A percentile compares a stretch with the other conserved stretches of the same genome.
Evolutionary conservation across 1,284 basidiomycete genomes (phyloP).

Genomic region (Heterobasidion occidentale): DNA sequence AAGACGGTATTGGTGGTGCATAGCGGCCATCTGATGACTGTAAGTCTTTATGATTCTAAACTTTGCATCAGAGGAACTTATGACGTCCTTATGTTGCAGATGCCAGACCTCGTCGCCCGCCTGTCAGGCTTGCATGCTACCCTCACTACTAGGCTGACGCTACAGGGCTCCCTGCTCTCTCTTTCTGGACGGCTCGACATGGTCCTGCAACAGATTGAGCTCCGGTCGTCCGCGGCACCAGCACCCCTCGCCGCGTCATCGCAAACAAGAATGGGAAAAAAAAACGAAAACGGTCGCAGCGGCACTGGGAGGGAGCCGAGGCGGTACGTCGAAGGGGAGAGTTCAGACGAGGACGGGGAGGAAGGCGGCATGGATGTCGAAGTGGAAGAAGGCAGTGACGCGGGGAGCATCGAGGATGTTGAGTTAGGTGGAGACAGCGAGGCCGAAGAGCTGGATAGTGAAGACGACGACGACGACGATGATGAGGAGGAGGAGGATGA

Average conservation of each 20-base stretch:
- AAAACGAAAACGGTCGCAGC: constrained; percentile 18
- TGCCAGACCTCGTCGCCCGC: constrained; percentile 80
- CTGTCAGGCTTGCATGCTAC: constrained; percentile 82
- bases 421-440: constrained; percentile 62
- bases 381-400: constrained; percentile 53
- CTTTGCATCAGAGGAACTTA: constrained; percentile 2
- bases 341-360: constrained; percentile 55
- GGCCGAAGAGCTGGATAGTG: constrained; percentile 52
- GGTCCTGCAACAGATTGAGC: constrained; percentile 89
- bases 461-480: constrained; percentile 35
- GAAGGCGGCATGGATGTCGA: constrained; percentile 56
- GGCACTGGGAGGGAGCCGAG: constrained; percentile 30
- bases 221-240: constrained; percentile 62
- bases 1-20: constrained; percentile 83
- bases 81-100: constrained; percentile 34
- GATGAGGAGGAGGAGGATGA: constrained; percentile 45
- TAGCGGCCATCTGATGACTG: constrained; percentile 92
- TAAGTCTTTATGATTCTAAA: constrained; percentile 20
- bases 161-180: constrained; percentile 82
- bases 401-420: constrained; percentile 45
- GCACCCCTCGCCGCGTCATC: constrained; percentile 40
- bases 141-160: constrained; percentile 69
- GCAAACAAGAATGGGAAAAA: constrained; percentile 14
- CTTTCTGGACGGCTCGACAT: constrained; percentile 89
- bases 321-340: constrained; percentile 73